Evolutionary conservation across 2,329 filamentous ascomycete species (phyloP), one percentile per base, ranked within the genome.

Genomic region (Aspergillus niger): DNA sequence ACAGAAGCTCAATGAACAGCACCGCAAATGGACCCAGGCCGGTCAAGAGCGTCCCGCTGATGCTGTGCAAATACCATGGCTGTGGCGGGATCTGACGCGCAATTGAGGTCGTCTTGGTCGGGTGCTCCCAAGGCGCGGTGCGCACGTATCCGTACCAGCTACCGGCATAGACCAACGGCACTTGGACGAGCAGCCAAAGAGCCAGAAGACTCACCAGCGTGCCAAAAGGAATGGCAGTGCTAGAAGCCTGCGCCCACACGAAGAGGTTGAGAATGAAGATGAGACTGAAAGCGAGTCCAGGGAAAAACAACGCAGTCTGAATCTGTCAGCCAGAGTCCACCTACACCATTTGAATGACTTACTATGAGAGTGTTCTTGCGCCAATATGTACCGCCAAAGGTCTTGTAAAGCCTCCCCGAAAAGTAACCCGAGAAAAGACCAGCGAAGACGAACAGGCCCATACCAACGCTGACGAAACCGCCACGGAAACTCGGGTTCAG

Each of bases 401-500:
- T 94, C 78, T 88, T 89, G 81, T 93, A 96, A 2, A 96, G 83
- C 32, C 91, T 85, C 1, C 88, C 89, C 2, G 91, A 95, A 77
- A 92, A 95, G 78, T 96, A 96, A 10, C 92, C 92, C 0, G 91
- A 95, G 74, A 95, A 92, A 5, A 91, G 72, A 8, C 92, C 91
- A 1, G 91, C 91, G 67, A 95, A 89, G 58, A 96, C 83, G 74
- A 96, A 96, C 20, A 96, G 82, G 1, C 91, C 91, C 26, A 93
- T 82, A 6, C 90, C 91, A 43, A 95, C 91, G 69, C 90, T 94
- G 72, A 95, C 85, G 75, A 96, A 96, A 0, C 92, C 91, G 60
- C 92, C 92, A n/a, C 92, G 88, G 81, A 92, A 95, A 74, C 89
- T 92, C 2, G 92, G 92, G 70, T 96, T 96, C 58, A 96, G 76